A percentile compares a stretch with the other conserved stretches of the same genome.
These are phyloP conservation scores for Pythium aristosporum DNA, from an alignment of 352 stramenopile species.

Conservation along the genomic window DNA sequence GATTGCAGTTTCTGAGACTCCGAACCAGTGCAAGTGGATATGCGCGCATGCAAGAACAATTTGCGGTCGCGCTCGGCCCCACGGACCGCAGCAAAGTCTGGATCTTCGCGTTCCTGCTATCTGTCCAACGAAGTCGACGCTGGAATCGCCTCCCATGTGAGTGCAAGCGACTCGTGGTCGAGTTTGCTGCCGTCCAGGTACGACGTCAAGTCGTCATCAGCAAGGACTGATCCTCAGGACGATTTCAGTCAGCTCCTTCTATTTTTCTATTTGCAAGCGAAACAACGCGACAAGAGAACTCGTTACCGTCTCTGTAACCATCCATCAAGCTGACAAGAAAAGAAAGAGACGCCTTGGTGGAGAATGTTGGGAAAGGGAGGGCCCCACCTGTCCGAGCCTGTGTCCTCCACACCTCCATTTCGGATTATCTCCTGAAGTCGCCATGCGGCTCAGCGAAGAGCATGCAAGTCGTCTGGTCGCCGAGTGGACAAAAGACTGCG, in stretches of 20 bases:
- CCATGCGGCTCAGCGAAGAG: background rate
- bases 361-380: no score
- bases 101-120: conserved; percentile 2
- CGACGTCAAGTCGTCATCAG: background rate
- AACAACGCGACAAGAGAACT: background rate
- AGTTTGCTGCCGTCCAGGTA: background rate
- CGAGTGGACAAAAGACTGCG: background rate
- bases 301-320: no score
- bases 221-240: background rate
- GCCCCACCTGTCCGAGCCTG: background rate
- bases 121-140: background rate
- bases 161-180: background rate
- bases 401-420: background rate
- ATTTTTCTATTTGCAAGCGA: no score
- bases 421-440: background rate
- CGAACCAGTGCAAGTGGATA: background rate
- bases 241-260: no score
- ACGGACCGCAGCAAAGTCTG: background rate
- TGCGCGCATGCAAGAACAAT: background rate
- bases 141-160: background rate
- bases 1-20: background rate
- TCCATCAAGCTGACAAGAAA: no score
- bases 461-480: background rate
- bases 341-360: no score
- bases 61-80: background rate